Evolutionary conservation across 768 basidiomycete genomes (phyloP).

Genomic region (Lanmaoa pseudosensibilis): DNA sequence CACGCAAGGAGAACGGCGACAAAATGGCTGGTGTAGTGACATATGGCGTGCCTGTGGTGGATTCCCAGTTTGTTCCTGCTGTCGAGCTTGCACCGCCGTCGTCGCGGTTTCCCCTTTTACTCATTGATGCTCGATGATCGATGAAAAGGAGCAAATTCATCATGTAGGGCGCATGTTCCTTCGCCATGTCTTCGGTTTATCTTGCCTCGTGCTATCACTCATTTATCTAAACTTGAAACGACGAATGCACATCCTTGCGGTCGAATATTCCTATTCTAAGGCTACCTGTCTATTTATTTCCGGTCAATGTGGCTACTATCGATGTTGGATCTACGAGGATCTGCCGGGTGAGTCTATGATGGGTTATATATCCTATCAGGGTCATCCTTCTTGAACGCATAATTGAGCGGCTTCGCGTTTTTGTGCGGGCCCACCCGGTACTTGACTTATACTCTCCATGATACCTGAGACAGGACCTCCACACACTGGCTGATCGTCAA

Average conservation of each 20-base stretch:
- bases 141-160: slow-evolving; percentile 15
- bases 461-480: neutral
- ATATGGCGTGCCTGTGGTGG: slow-evolving; percentile 51
- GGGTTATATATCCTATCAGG: slow-evolving; percentile 30
- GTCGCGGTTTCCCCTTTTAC: slow-evolving; percentile 71
- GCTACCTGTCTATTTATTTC: slow-evolving; percentile 7
- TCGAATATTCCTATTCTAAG: slow-evolving; percentile 17
- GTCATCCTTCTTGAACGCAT: slow-evolving; percentile 8
- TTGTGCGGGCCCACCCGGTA: slow-evolving; percentile 4
- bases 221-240: slow-evolving; percentile 34
- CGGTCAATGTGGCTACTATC: neutral
- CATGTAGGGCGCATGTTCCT: slow-evolving; percentile 18
- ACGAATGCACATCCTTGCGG: slow-evolving; percentile 15
- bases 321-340: slow-evolving; percentile 18
- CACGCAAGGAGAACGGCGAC: slow-evolving; percentile 32
- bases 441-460: slow-evolving; percentile 12
- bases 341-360: slow-evolving; percentile 13
- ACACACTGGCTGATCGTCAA: neutral
- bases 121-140: slow-evolving; percentile 47
- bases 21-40: slow-evolving; percentile 48
- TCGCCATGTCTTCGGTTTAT: slow-evolving; percentile 13
- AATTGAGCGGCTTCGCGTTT: slow-evolving; percentile 4
- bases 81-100: slow-evolving; percentile 69
- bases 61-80: slow-evolving; percentile 56
- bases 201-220: slow-evolving; percentile 22